Evolutionary conservation across 2,329 filamentous ascomycete species (phyloP), one percentile per base, ranked within the genome.

Genomic region (Epichloe brachyelytri): DNA sequence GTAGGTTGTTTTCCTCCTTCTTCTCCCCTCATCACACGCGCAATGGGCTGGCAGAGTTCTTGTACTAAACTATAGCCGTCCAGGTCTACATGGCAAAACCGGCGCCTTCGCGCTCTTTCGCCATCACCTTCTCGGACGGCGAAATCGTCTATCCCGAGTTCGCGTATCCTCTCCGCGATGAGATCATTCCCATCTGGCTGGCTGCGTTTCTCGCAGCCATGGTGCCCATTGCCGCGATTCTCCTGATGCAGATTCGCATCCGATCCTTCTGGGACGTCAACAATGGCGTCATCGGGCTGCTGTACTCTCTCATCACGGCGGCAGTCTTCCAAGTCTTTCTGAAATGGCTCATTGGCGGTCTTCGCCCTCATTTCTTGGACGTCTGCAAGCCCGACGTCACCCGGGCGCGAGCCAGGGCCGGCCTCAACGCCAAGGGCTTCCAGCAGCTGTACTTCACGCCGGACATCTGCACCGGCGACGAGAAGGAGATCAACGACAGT

Each of bases 311-410:
- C 55, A 85, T 87, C 66, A 72, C 75, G 5, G 82, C 82, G 3
- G 80, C 83, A n/a, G 78, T 88, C 47, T 86, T 88, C 69, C 85
- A 88, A 60, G 83, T 88, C 57, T 83, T 87, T 60, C 59, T 88
- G 63, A 88, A 88, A 67, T 83, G 78, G 76, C 75, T 88, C 41
- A 86, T 88, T 55, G 85, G 85, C 14, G 84, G 83, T 14, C 69
- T 85, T 19, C 76, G 83, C n/a, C 84, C 84, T 1, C 80, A 86
- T 63, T 88, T 87, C 68, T 73, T 88, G 19, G 74, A 72, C 20
- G 82, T 85, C 49, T 88, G 83, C 73, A 76, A 82, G 63, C 85
- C 83, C 0, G 63, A 66, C 26, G 26, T 59, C 10, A 55, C 33
- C 39, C 53, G 53, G 30, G 58, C 57, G 6, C 51, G 50, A 7